Evolutionary conservation across 495 filamentous ascomycete genomes (phyloP), one percentile per base, ranked within the genome.

Genomic region (Penicillium parvum): DNA sequence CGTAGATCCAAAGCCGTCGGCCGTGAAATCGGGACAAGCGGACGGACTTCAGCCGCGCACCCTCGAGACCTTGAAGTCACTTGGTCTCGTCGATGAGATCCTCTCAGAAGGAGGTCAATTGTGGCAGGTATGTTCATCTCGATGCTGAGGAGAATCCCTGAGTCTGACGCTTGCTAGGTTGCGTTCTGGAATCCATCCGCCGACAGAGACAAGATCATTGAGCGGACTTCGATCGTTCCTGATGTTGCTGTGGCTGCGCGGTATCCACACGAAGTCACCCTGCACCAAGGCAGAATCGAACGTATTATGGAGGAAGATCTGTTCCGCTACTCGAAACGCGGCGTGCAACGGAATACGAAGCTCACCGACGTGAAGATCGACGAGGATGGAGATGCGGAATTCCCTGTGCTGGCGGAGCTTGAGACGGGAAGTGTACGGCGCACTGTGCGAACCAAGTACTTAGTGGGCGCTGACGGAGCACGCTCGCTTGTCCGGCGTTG

Each of bases 381-480:
- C 60, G 39, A 87, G 51, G 46, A 81, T 64, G 42, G 78, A 55
- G 40, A 73, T 74, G 38, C 71, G 51, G 52, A 88, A 72, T 50
- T 77, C 42, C 68, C 66, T 9, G 60, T 68, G 2, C 21, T 57
- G 2, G 61, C 54, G 7, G 50, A 57, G 19, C 41, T 67, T 1
- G 61, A 68, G 22, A 55, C 49, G 4, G 77, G 79, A 28, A 76
- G 74, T 1, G 60, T 73, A 21, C 61, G 57, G 33, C 62, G 66
- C 20, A 58, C 60, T 11, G 61, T 86, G 1, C 64, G 59, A 10
- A 65, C 81, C 3, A 85, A 84, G 55, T 82, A 88, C 52, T 61
- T 88, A 41, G 71, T 86, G 3, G 84, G 83, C 2, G 81, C 77
- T 20, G 84, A 88, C 58, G 82, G 82, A 0, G 82, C 82, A 3